Conservation (phyloP, 1,284 basidiomycete genomes). For the Malassezia caprae region DNA sequence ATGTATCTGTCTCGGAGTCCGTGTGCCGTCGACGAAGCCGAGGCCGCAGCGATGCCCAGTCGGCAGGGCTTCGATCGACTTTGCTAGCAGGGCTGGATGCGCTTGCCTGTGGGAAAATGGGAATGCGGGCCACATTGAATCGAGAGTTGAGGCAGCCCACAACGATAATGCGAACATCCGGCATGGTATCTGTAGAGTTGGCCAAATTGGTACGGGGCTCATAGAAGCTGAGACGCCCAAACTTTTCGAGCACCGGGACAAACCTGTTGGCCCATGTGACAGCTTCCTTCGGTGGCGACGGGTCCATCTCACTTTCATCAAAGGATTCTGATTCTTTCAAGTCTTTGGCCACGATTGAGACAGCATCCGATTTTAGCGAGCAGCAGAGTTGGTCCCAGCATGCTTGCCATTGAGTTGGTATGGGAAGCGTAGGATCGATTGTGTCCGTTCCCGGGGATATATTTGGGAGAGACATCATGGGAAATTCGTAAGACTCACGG, state of each 20-base stretch:
- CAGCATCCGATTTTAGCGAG: not conserved
- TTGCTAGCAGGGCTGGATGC: slow-evolving; percentile 1
- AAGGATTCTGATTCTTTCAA: not conserved
- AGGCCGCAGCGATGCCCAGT: not conserved
- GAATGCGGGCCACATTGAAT: not conserved
- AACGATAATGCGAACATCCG: slow-evolving; percentile 5
- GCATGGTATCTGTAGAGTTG: not conserved
- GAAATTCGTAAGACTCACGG: not conserved
- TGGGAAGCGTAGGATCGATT: slow-evolving; percentile 5
- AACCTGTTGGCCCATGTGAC: not conserved
- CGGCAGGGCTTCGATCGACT: slow-evolving; percentile 1
- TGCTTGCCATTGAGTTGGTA: not conserved
- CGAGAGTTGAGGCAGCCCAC: not conserved
- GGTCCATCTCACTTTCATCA: not conserved
- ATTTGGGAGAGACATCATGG: not conserved
- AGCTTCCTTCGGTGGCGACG: not conserved
- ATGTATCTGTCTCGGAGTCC: not conserved
- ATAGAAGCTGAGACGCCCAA: slow-evolving; percentile 1
- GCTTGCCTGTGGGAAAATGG: not conserved
- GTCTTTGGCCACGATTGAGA: not conserved
- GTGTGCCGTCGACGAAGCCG: not conserved
- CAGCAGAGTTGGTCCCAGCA: slow-evolving; percentile 11
- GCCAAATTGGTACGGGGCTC: not conserved
- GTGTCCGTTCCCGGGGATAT: not conserved
- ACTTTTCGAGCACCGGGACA: slow-evolving; percentile 7